Evolutionary conservation across 2,329 filamentous ascomycete genomes (phyloP), one percentile per base, ranked within the genome.

Genomic region (Didymella pomorum): DNA sequence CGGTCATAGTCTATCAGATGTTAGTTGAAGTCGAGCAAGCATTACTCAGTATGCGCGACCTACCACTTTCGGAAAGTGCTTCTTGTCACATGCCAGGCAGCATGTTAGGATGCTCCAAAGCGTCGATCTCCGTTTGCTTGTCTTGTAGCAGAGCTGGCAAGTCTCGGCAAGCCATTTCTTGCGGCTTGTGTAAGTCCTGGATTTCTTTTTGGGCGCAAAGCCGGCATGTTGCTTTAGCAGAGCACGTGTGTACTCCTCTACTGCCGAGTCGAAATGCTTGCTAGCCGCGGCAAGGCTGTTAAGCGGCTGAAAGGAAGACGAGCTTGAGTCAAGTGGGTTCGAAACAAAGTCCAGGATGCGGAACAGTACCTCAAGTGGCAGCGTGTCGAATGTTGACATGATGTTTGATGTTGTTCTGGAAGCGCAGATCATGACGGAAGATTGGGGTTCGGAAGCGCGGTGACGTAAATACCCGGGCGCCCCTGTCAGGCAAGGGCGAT

Each of bases 341-440:
- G 55, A 56, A 26, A 60, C 41, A 51, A 59, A 72, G 37, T 65
- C 66, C 45, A 76, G 63, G 42, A 76, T 63, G 20, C 61, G 58
- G 48, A 71, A 72, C 21, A 74, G 63, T 9, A 75, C 61, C 42
- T 75, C 72, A 0, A 66, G 62, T 0, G 72, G 71, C 2, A 76
- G 60, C 0, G 59, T 56, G 7, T 69, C 62, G 26, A 76, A 63
- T 0, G 56, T 29, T 1, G 57, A 11, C 66, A 67, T 70, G 12
- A 9, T 60, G 48, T 39, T 35, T 44, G 21, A 35, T 35, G 31
- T 35, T 35, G 14, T 35, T 35, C 31, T 37, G 35, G 41, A 41
- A 25, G 33, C 16, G 41, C 42, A 57, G 42, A 51, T 42, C 33
- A 47, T 29, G 21, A 33, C 42, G 23, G 23, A 46, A 37, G 23